A percentile compares a stretch with the other conserved stretches of the same genome.
Evolutionary conservation across 345 rosid species (phyloP).

Genomic region (Anacardium occidentale): DNA sequence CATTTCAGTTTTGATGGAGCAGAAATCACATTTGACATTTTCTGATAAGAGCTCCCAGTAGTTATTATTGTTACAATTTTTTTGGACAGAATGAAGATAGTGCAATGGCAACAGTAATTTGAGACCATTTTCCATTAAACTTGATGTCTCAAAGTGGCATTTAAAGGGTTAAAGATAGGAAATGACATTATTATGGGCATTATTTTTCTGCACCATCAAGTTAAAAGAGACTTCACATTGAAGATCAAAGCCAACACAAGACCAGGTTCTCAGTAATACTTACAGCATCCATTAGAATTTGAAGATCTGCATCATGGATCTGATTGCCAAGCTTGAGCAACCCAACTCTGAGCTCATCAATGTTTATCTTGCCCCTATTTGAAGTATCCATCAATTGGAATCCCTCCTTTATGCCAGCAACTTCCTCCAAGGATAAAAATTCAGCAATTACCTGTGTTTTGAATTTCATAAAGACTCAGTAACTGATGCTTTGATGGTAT

Average conservation of each 20-base stretch:
- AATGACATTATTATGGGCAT: not conserved
- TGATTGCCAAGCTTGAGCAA: constrained; percentile 76
- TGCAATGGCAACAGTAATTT: not conserved
- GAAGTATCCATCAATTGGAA: constrained; percentile 78
- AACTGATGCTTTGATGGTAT: not conserved
- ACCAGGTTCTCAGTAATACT: constrained; percentile 30
- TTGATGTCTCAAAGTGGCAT: not conserved
- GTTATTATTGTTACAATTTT: too few relatives aligned
- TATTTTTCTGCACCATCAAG: not conserved
- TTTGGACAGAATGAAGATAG: not conserved
- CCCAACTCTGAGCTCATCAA: constrained; percentile 77
- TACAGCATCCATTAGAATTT: constrained; percentile 97
- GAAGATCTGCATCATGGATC: constrained; percentile 76
- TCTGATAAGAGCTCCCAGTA: not conserved
- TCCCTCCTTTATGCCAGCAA: constrained; percentile 86
- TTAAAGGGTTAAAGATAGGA: not conserved
- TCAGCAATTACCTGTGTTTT: constrained; percentile 78
- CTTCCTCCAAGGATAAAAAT: constrained; percentile 91
- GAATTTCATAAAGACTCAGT: not conserved
- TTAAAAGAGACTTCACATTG: not conserved
- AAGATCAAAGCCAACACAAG: not conserved
- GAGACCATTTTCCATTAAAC: not conserved
- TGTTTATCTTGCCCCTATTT: constrained; percentile 76
- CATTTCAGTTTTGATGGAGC: not conserved
- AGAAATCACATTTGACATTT: not conserved